phyloP scores from a whole-genome alignment of 2,329 filamentous ascomycete species.

The Penicillium expansum region DNA sequence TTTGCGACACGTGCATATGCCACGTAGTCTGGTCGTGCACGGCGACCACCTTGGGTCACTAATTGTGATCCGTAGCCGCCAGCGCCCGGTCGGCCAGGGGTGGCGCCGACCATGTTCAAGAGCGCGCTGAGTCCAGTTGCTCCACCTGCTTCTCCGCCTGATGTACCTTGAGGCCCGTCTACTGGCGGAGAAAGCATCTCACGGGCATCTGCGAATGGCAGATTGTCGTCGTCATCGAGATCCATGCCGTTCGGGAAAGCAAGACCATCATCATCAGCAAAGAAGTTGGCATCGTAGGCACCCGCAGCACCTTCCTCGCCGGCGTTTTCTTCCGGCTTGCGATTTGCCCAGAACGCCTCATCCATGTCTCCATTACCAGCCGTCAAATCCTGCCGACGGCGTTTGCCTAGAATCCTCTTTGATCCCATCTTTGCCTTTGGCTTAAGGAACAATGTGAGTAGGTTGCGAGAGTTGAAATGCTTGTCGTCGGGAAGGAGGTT shows the following conservation, averaged over 20 bases:
- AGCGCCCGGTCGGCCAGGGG: conserved; percentile 34
- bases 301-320: conserved; percentile 63
- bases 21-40: conserved; percentile 63
- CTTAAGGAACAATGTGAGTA: conserved; percentile 89
- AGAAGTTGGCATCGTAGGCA: conserved; percentile 96
- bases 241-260: conserved; percentile 48
- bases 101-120: conserved; percentile 40
- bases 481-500: conserved; percentile 97
- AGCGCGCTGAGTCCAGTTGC: conserved; percentile 40
- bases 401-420: conserved; percentile 55
- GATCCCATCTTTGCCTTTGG: conserved; percentile 81
- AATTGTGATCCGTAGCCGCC: conserved; percentile 62
- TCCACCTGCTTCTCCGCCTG: conserved; percentile 34
- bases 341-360: conserved; percentile 88
- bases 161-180: conserved; percentile 33
- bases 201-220: conserved; percentile 50
- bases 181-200: conserved; percentile 47
- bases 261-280: conserved; percentile 66
- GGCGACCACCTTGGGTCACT: conserved; percentile 57
- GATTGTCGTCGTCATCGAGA: conserved; percentile 47
- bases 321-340: conserved; percentile 54
- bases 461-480: conserved; percentile 91
- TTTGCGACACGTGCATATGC: conserved; percentile 65
- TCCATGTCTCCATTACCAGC: conserved; percentile 76
- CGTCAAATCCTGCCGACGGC: conserved; percentile 50